phyloP scores from a whole-genome alignment of 345 rosid genomes.

The Corchorus olitorius region DNA sequence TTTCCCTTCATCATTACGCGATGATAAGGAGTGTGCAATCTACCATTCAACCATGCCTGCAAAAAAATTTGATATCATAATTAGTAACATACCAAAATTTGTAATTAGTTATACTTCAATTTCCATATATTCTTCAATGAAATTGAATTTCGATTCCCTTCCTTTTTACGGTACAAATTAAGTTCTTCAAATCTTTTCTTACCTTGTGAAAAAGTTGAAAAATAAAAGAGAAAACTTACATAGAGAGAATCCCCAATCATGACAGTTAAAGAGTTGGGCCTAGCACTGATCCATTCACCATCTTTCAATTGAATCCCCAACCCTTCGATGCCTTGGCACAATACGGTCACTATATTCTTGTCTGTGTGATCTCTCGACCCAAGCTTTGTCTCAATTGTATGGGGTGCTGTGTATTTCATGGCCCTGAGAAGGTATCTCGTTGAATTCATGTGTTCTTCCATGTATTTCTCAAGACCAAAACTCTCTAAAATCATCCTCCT shows the following conservation, averaged over 20 bases:
- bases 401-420: constrained; percentile 33
- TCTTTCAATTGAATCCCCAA: constrained; percentile 36
- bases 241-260: constrained; percentile 17
- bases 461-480: constrained; percentile 35
- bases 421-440: constrained; percentile 15
- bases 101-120: too few relatives aligned
- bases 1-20: constrained; percentile 20
- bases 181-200: too few relatives aligned
- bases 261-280: constrained; percentile 17
- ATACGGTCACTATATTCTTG: constrained; percentile 27
- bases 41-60: constrained; percentile 25
- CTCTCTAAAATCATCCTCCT: constrained; percentile 63
- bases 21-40: constrained; percentile 15
- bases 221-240: background rate
- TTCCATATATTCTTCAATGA: too few relatives aligned
- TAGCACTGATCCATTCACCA: constrained; percentile 30
- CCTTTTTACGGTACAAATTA: too few relatives aligned
- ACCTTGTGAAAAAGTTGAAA: too few relatives aligned
- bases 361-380: constrained; percentile 43
- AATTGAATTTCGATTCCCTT: too few relatives aligned
- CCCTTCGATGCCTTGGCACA: constrained; percentile 34
- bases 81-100: too few relatives aligned
- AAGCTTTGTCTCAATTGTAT: constrained; percentile 36
- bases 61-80: background rate
- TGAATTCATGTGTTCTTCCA: constrained; percentile 25